A percentile compares a stretch with the other conserved stretches of the same genome.
Evolutionary conservation across 2,329 filamentous ascomycete genomes (phyloP).

Genomic region (Pyrenophora seminiperda): DNA sequence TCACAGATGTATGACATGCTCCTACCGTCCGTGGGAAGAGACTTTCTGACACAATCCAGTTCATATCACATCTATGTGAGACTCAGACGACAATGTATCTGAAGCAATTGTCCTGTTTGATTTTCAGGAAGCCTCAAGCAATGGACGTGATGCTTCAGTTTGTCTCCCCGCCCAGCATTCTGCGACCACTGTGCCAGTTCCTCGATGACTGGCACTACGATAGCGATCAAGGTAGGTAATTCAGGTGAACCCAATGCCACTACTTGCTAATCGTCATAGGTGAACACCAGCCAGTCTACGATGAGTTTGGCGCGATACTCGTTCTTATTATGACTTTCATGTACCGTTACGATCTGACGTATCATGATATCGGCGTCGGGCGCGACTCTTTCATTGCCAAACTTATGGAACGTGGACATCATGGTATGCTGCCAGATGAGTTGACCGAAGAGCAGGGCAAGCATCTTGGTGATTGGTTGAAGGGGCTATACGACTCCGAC

Average conservation of each 20-base stretch:
- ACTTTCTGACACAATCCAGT: conserved; percentile 50
- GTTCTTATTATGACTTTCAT: conserved; percentile 74
- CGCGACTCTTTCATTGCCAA: conserved; percentile 71
- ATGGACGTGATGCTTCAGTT: conserved; percentile 79
- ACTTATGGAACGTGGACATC: conserved; percentile 65
- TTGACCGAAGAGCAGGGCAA: conserved; percentile 68
- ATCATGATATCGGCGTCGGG: conserved; percentile 67
- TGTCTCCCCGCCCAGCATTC: conserved; percentile 69
- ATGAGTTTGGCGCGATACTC: conserved; percentile 80
- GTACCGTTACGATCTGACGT: conserved; percentile 72
- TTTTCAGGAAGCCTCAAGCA: conserved; percentile 73
- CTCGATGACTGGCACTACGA: conserved; percentile 82
- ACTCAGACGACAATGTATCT: conserved; percentile 81
- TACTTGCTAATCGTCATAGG: conserved; percentile 48
- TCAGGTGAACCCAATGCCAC: background rate
- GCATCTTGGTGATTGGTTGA: conserved; percentile 75
- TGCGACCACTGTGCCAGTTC: conserved; percentile 74
- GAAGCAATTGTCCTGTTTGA: conserved; percentile 71
- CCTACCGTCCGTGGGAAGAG: background rate
- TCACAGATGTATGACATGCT: conserved; percentile 48
- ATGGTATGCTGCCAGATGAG: conserved; percentile 63
- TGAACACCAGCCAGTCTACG: conserved; percentile 84
- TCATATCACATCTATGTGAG: conserved; percentile 70
- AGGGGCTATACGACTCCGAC: conserved; percentile 69
- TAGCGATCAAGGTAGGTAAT: conserved; percentile 68